These are phyloP conservation scores for Metschnikowia chrysomelidarum DNA, from an alignment of 805 yeast species.

Conservation along the genomic window DNA sequence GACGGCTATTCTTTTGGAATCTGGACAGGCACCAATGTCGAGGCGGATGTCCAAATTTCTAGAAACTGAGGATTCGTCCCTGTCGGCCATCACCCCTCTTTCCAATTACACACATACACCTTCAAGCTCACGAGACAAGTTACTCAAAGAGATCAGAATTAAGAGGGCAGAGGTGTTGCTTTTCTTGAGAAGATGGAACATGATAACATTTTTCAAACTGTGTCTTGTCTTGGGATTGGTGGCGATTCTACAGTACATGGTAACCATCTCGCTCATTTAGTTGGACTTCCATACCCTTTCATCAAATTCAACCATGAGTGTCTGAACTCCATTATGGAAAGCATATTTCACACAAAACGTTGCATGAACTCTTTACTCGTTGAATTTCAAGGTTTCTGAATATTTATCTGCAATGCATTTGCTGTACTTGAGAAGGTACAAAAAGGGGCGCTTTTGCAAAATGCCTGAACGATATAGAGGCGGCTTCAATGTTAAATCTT, in stretches of 20 bases:
- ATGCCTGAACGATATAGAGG: too few species aligned
- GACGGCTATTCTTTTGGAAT: slow-evolving; percentile 12
- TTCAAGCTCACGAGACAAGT: slow-evolving; percentile 1
- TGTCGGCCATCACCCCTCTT: slow-evolving; percentile 8
- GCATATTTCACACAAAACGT: too few species aligned
- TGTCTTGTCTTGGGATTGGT: slow-evolving; percentile 9
- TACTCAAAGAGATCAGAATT: slow-evolving; percentile 1
- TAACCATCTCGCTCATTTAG: slow-evolving; percentile 4
- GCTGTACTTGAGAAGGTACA: too few species aligned
- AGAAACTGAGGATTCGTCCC: slow-evolving; percentile 28
- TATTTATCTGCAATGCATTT: too few species aligned
- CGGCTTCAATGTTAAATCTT: too few species aligned
- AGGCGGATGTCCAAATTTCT: slow-evolving; percentile 31
- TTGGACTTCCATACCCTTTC: too few species aligned
- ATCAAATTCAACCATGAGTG: too few species aligned
- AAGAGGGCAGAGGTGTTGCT: slow-evolving; percentile 7
- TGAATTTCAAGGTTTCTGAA: too few species aligned
- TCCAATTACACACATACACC: slow-evolving; percentile 10
- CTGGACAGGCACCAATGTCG: slow-evolving; percentile 13
- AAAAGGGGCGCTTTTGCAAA: too few species aligned
- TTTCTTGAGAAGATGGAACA: slow-evolving; percentile 8
- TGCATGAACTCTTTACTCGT: too few species aligned
- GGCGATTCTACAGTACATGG: slow-evolving; percentile 6
- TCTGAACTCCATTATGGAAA: too few species aligned
- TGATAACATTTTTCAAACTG: slow-evolving; percentile 10